Percentiles rank a stretch among this genome's conserved stretches.
phyloP scores from a whole-genome alignment of 2,329 filamentous ascomycete species.

The Diatrype stigma region DNA sequence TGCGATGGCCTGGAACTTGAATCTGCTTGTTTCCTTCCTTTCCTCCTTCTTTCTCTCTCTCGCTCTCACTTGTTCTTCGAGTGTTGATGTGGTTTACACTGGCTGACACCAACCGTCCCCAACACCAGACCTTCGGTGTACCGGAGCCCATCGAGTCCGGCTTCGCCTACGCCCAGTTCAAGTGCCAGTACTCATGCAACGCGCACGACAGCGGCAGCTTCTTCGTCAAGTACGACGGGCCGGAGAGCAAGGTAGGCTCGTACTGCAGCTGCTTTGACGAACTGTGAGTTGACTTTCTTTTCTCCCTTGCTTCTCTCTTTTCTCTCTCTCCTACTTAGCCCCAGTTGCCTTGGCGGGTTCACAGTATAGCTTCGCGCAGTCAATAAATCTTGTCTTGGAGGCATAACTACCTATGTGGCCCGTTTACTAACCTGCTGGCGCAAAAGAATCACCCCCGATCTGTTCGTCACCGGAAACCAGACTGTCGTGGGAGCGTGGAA shows the following conservation, averaged over 20 bases:
- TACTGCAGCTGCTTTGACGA: constrained; percentile 24
- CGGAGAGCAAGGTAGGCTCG: constrained; percentile 10
- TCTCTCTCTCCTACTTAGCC: no score
- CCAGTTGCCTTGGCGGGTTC: no score
- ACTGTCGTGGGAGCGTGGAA: constrained; percentile 26
- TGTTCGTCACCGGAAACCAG: constrained; percentile 20
- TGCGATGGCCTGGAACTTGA: no score
- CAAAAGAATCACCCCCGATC: constrained; percentile 19
- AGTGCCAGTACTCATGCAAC: constrained; percentile 30
- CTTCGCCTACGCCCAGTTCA: constrained; percentile 29
- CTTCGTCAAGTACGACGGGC: constrained; percentile 22
- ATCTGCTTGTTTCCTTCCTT: no score
- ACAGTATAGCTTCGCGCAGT: neutral
- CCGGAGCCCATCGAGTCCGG: constrained; percentile 21
- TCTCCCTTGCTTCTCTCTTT: neutral
- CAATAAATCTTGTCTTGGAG: neutral
- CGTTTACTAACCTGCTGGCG: neutral
- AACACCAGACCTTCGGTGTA: constrained; percentile 26
- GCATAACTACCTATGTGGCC: neutral
- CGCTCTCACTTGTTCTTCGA: neutral
- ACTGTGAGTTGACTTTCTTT: constrained; percentile 17
- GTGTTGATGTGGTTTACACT: neutral
- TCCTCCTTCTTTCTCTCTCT: neutral
- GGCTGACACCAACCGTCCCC: neutral
- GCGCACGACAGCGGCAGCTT: constrained; percentile 19